Conservation (phyloP, 2,329 filamentous ascomycete genomes). For the Fusarium metavorans region DNA sequence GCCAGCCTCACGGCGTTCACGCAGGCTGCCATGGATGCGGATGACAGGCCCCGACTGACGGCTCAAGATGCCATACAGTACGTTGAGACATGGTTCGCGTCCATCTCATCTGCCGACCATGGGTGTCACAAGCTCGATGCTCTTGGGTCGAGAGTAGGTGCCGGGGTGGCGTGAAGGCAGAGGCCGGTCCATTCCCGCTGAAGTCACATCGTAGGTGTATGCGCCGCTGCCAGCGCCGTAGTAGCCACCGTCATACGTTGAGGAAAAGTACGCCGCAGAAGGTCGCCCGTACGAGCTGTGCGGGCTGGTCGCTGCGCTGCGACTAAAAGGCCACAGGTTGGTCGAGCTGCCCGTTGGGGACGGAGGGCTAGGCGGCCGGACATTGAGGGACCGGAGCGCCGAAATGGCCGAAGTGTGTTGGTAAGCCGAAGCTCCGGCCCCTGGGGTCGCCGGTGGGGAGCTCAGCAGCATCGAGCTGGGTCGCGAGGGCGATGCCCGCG, state of each 20-base stretch:
- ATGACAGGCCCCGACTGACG: conserved; percentile 3
- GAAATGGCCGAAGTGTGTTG: conserved; percentile 66
- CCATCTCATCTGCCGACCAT: conserved; percentile 61
- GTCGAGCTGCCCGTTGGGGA: conserved; percentile 61
- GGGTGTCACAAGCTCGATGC: conserved; percentile 73
- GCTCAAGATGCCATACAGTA: background rate
- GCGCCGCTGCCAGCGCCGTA: conserved; percentile 44
- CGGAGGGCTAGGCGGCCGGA: conserved; percentile 67
- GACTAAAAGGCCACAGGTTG: conserved; percentile 66
- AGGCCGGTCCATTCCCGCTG: conserved; percentile 63
- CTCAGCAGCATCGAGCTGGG: conserved; percentile 66
- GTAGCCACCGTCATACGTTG: conserved; percentile 64
- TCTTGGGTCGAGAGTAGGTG: conserved; percentile 68
- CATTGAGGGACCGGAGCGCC: conserved; percentile 66
- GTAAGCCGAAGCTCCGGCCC: conserved; percentile 46
- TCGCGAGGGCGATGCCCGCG: conserved; percentile 72
- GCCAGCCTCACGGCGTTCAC: conserved; percentile 9
- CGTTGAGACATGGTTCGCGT: conserved; percentile 1
- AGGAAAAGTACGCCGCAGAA: conserved; percentile 59
- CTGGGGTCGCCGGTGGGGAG: conserved; percentile 64
- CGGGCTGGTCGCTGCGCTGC: conserved; percentile 64
- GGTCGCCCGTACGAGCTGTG: conserved; percentile 62
- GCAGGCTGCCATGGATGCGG: conserved; percentile 5
- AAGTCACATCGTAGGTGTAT: conserved; percentile 53
- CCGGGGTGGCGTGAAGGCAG: conserved; percentile 67